Evolutionary conservation across 306 rosid genomes (phyloP), one percentile per base, ranked within the genome.

Genomic region (Acmispon strigosus): DNA sequence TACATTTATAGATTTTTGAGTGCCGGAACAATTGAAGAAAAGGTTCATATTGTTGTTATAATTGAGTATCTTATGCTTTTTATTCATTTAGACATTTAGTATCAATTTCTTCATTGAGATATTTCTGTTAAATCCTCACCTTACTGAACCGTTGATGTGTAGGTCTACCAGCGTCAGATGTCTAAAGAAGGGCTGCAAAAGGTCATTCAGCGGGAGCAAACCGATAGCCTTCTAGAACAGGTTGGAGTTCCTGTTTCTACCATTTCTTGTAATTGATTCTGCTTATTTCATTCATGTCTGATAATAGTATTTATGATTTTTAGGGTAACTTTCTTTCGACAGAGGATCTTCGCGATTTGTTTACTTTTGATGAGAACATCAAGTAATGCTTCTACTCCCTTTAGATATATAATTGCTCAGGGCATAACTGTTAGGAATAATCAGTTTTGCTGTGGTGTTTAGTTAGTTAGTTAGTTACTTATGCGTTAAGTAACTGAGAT

Each of bases 111-210:
- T 65, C 45, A 44, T 43, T 64, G 54, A 60, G 32, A 34, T 64
- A 61, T 75, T 66, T 59, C 18, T 34, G 42, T 68, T 54, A 34
- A 55, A 32, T 63, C 62, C 34, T 56, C 29, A 16, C 55, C 9
- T 52, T 34, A 49, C 63, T 56, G 16, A 73, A 37, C 42, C 3
- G 41, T 62, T 56, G 48, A 54, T 69, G 19, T 62, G 61, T 76
- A 93, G 98, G 97, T 93, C 58, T 93, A 83, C 87, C 97, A 90
- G 90, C 96, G 98, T 66, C 98, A 93, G 84, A 90, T 93, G 98
- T 86, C 97, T 69, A 93, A 93, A 86, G 97, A 93, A 93, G 98
- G 98, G 77, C 84, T 93, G 58, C 98, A 93, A 73, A 93, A 93
- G 79, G 98, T 93, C 79, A 93, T 93, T 73, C 98, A 93, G 83